Evolutionary conservation across 2,329 filamentous ascomycete genomes (phyloP).

Genomic region (Pseudogymnoascus sp.): DNA sequence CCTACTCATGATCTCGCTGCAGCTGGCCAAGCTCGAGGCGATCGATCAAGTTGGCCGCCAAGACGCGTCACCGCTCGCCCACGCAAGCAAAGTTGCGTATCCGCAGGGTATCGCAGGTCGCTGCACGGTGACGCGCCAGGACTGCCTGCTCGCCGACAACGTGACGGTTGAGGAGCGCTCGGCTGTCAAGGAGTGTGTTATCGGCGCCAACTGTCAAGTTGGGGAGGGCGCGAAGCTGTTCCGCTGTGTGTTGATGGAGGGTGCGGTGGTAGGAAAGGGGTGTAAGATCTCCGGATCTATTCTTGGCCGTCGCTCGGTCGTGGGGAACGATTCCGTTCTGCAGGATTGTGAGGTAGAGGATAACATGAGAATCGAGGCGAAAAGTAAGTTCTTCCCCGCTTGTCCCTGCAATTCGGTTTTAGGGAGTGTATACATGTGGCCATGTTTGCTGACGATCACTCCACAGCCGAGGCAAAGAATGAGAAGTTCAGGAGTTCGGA

Average conservation of each 20-base stretch:
- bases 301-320: conserved; percentile 67
- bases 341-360: conserved; percentile 91
- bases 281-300: conserved; percentile 84
- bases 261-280: conserved; percentile 73
- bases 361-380: conserved; percentile 76
- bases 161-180: conserved; percentile 81
- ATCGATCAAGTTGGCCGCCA: conserved; percentile 53
- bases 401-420: neutral
- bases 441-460: conserved; percentile 16
- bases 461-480: conserved; percentile 55
- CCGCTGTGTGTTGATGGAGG: conserved; percentile 90
- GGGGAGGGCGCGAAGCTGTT: conserved; percentile 75
- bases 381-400: conserved; percentile 42
- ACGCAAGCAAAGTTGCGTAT: conserved; percentile 71
- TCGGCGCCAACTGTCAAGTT: conserved; percentile 82
- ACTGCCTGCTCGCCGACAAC: conserved; percentile 80
- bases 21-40: conserved; percentile 75
- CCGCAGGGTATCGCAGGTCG: conserved; percentile 71
- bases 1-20: conserved; percentile 72
- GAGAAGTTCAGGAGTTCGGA: conserved; percentile 61
- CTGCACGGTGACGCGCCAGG: conserved; percentile 72
- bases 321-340: conserved; percentile 74
- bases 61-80: conserved; percentile 63
- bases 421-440: neutral
- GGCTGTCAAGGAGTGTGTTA: conserved; percentile 85